phyloP scores from a whole-genome alignment of 2,329 filamentous ascomycete genomes.

The Periconia sp. region DNA sequence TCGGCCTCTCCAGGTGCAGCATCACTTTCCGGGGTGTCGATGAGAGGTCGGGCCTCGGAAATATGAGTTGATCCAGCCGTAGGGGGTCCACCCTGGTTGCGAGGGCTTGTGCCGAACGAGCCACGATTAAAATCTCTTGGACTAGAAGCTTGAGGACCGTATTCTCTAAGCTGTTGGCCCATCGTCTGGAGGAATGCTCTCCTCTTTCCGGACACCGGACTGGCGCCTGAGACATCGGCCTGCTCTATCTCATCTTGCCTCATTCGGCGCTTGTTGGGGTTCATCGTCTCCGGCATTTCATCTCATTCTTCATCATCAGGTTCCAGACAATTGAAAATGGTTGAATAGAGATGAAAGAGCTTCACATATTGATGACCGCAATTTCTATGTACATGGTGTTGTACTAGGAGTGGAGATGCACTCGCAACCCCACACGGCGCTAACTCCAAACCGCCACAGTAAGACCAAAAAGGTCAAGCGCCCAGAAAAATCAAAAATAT shows the following conservation, averaged over 20 bases:
- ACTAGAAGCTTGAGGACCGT: conserved; percentile 23
- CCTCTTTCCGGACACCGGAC: conserved; percentile 15
- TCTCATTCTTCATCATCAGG: neutral
- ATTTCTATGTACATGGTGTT: neutral
- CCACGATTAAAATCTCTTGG: conserved; percentile 18
- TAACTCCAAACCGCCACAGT: neutral
- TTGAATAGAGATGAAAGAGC: neutral
- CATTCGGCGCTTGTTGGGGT: conserved; percentile 19
- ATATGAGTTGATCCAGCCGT: conserved; percentile 3
- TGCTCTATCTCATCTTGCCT: conserved; percentile 9
- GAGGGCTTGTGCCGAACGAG: conserved; percentile 21
- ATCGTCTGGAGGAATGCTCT: conserved; percentile 28
- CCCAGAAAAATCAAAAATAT: conserved; percentile 15
- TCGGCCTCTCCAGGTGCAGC: conserved; percentile 23
- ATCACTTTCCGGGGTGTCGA: conserved; percentile 20
- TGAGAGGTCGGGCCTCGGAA: neutral
- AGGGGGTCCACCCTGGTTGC: conserved; percentile 10
- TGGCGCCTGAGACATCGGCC: conserved; percentile 2
- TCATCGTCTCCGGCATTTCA: conserved; percentile 17
- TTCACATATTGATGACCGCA: neutral
- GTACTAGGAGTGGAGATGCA: neutral
- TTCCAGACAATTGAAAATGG: neutral
- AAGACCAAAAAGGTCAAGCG: neutral
- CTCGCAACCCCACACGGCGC: neutral
- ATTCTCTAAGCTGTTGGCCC: conserved; percentile 28